Percentiles rank a stretch among this genome's conserved stretches.
These are phyloP conservation scores for Panaeolus cyanescens DNA, from an alignment of 768 basidiomycete species.

Conservation along the genomic window DNA sequence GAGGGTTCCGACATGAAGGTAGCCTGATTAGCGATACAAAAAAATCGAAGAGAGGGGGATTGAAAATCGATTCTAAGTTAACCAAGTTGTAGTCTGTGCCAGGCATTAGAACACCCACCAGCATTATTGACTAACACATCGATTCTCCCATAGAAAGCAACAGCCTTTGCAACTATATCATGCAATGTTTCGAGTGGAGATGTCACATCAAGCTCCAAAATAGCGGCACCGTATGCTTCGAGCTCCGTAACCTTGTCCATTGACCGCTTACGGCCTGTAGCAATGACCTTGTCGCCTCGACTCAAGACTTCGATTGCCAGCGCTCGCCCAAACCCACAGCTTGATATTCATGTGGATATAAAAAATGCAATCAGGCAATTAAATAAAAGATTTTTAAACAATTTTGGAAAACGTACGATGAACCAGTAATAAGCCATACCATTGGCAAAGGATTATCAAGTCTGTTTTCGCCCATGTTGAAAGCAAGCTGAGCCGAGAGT, in stretches of 20 bases:
- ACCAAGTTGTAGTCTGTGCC: neutral
- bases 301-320: constrained; percentile 41
- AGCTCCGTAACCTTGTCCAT: constrained; percentile 32
- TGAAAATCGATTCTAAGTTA: no score
- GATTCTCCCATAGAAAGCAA: constrained; percentile 38
- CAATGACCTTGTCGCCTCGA: constrained; percentile 50
- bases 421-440: no score
- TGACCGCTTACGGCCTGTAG: constrained; percentile 40
- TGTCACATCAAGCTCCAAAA: constrained; percentile 38
- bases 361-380: no score
- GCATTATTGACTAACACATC: constrained; percentile 52
- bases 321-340: constrained; percentile 38
- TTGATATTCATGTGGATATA: no score
- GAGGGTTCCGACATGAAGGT: constrained; percentile 30
- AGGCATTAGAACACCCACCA: constrained; percentile 17
- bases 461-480: no score
- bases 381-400: no score
- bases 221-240: constrained; percentile 29
- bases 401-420: no score
- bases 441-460: no score
- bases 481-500: no score
- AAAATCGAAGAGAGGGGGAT: neutral
- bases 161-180: constrained; percentile 33
- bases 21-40: constrained; percentile 24
- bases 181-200: constrained; percentile 33